Percentiles rank a stretch among this genome's conserved stretches.
Conservation (phyloP, 345 rosid genomes). For the Gossypioides kirkii region DNA sequence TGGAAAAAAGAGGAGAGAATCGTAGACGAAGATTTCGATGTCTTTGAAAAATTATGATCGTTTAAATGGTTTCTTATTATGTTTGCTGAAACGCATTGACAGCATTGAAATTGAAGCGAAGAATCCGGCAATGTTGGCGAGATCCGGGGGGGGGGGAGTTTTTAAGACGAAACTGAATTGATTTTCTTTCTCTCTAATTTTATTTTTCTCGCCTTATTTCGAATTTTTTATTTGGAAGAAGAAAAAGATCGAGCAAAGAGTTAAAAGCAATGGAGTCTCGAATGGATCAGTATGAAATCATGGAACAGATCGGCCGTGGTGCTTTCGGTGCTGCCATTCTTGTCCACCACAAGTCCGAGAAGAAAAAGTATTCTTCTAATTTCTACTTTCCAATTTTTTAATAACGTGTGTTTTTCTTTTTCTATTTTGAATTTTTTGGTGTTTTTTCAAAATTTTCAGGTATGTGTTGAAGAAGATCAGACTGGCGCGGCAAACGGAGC, state of each 20-base stretch:
- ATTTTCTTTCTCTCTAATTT: neutral
- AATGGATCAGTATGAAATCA: constrained; percentile 98
- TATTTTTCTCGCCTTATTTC: neutral
- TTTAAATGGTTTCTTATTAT: neutral
- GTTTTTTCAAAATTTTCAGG: constrained; percentile 32
- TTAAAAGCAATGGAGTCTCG: constrained; percentile 66
- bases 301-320: constrained; percentile 99
- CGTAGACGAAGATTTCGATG: neutral
- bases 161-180: constrained; percentile 20
- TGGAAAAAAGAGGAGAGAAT: neutral
- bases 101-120: neutral
- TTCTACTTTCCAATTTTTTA: neutral
- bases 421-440: neutral
- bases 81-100: constrained; percentile 6
- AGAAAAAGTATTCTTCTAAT: constrained; percentile 52
- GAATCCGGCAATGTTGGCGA: constrained; percentile 5
- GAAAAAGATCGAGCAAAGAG: neutral
- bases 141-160: neutral
- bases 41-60: neutral
- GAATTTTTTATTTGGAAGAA: neutral
- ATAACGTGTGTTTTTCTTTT: neutral
- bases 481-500: constrained; percentile 90
- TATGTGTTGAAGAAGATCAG: constrained; percentile 98
- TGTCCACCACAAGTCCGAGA: constrained; percentile 84
- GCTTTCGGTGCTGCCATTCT: constrained; percentile 99